These are phyloP conservation scores for Penicillium sp. DNA, from an alignment of 2,329 filamentous ascomycete genomes.

Conservation along the genomic window DNA sequence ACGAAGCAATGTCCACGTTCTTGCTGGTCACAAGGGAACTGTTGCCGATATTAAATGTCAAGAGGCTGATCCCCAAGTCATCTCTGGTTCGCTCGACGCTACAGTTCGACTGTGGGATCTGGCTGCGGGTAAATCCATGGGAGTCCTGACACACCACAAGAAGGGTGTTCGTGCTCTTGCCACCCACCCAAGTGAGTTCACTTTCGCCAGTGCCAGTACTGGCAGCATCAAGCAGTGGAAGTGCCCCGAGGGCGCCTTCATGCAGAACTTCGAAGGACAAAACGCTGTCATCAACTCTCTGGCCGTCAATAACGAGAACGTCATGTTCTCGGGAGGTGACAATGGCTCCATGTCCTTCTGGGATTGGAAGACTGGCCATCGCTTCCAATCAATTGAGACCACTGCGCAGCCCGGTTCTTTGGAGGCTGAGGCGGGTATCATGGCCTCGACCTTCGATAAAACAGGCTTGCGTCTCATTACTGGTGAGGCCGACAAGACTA, in stretches of 20 bases:
- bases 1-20: conserved; percentile 89
- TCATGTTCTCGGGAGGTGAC: conserved; percentile 91
- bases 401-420: conserved; percentile 91
- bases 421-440: conserved; percentile 91
- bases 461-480: conserved; percentile 88
- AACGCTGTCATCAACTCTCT: conserved; percentile 96
- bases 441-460: conserved; percentile 88
- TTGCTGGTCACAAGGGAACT: conserved; percentile 86
- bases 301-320: conserved; percentile 90
- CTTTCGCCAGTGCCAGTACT: conserved; percentile 89
- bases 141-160: conserved; percentile 95
- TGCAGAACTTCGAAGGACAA: conserved; percentile 98
- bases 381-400: conserved; percentile 86
- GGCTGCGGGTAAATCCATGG: conserved; percentile 93
- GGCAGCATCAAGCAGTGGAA: conserved; percentile 99
- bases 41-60: conserved; percentile 89
- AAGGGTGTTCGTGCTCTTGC: conserved; percentile 88
- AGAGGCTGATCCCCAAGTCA: conserved; percentile 94
- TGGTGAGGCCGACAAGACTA: conserved; percentile 96
- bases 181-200: conserved; percentile 89
- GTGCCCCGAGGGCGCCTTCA: conserved; percentile 94
- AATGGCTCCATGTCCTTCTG: conserved; percentile 97
- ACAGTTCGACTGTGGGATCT: conserved; percentile 94
- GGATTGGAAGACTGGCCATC: conserved; percentile 97
- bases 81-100: conserved; percentile 87